phyloP scores from a whole-genome alignment of 164 flowering plant genomes.

The Chimonanthus salicifolius region DNA sequence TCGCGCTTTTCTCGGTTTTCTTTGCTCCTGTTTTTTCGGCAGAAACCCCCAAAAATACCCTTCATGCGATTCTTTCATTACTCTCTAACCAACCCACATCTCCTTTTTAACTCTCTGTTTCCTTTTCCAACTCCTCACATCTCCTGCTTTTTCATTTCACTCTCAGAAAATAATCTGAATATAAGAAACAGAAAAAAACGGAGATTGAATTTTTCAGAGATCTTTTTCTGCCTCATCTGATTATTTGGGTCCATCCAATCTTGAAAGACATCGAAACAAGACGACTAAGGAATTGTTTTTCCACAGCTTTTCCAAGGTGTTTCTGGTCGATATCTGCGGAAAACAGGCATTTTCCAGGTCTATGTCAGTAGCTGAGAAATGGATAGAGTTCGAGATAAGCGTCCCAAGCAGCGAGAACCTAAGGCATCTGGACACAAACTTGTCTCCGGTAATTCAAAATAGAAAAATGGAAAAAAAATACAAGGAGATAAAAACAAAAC shows the following conservation, averaged over 20 bases:
- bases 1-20: slow-evolving; percentile 20
- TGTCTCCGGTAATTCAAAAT: slow-evolving; percentile 13
- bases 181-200: not conserved
- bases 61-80: slow-evolving; percentile 6
- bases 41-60: slow-evolving; percentile 8
- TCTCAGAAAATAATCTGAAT: not conserved
- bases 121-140: not conserved
- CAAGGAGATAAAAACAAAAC: slow-evolving; percentile 7
- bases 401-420: slow-evolving; percentile 17
- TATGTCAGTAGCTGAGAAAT: slow-evolving; percentile 27
- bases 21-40: slow-evolving; percentile 24
- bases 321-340: slow-evolving; percentile 8
- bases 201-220: not conserved
- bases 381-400: slow-evolving; percentile 42
- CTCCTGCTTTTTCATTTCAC: slow-evolving; percentile 9
- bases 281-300: not conserved
- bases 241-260: slow-evolving; percentile 3
- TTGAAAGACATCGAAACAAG: slow-evolving; percentile 3
- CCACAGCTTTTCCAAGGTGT: not conserved
- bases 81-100: slow-evolving; percentile 2
- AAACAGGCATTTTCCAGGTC: slow-evolving; percentile 10
- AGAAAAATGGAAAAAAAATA: not conserved
- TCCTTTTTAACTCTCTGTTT: slow-evolving; percentile 2
- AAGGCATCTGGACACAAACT: slow-evolving; percentile 30
- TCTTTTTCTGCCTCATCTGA: slow-evolving; percentile 3